A percentile compares a stretch with the other conserved stretches of the same genome.
These are phyloP conservation scores for Fusarium anthophilum DNA, from an alignment of 2,329 filamentous ascomycete genomes.

Conservation along the genomic window DNA sequence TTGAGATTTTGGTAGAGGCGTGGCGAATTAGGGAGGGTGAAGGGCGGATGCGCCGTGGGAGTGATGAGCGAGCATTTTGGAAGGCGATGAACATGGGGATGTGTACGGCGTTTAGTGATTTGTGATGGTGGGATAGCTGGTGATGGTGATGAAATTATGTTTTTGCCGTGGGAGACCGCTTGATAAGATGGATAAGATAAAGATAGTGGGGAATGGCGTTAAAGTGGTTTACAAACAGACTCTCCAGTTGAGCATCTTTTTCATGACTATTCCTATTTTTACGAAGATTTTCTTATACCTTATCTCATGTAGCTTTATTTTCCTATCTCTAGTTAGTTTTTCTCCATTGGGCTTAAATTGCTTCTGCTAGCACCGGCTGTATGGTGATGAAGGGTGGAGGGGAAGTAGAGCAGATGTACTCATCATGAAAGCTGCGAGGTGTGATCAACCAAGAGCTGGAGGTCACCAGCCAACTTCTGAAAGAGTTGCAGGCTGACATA, in stretches of 20 bases:
- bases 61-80: slow-evolving; percentile 19
- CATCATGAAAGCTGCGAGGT: background rate
- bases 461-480: no score
- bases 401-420: no score
- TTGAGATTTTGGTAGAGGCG: background rate
- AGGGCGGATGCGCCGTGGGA: slow-evolving; percentile 13
- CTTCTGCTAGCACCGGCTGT: background rate
- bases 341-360: rapidly evolving
- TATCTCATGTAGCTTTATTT: rapidly evolving
- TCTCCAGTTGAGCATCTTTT: background rate
- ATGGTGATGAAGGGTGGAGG: background rate
- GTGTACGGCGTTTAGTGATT: no score
- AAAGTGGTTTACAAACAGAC: background rate
- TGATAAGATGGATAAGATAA: slow-evolving; percentile 32
- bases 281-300: rapidly evolving
- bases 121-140: background rate
- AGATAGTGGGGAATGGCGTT: background rate
- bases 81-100: slow-evolving; percentile 32
- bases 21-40: background rate
- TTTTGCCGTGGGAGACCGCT: slow-evolving; percentile 37
- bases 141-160: slow-evolving; percentile 25
- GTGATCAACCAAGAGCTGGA: background rate
- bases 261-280: background rate
- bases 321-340: background rate
- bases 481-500: rapidly evolving